Percentiles rank a stretch among this genome's conserved stretches.
These are phyloP conservation scores for Bombardia bombarda DNA, from an alignment of 495 filamentous ascomycete species.

Conservation along the genomic window DNA sequence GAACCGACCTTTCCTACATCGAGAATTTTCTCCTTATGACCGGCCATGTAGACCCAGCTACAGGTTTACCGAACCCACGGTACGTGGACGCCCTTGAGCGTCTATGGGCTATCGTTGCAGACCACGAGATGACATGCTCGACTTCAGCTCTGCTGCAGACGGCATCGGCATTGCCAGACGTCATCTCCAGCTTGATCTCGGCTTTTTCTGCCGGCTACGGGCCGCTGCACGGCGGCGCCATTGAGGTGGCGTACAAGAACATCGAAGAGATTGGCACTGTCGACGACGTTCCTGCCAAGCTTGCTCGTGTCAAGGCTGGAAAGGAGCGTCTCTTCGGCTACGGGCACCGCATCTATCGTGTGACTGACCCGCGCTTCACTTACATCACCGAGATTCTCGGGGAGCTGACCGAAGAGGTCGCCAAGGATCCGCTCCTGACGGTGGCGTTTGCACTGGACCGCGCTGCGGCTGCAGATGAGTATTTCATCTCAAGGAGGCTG, in stretches of 20 bases:
- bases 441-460: constrained; percentile 41
- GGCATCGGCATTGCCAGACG: constrained; percentile 40
- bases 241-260: constrained; percentile 42
- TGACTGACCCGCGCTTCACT: constrained; percentile 39
- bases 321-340: constrained; percentile 47
- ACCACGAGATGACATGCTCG: constrained; percentile 47
- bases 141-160: constrained; percentile 44
- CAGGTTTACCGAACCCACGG: not conserved
- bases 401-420: constrained; percentile 28
- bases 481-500: constrained; percentile 37
- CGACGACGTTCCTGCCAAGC: constrained; percentile 36
- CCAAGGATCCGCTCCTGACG: constrained; percentile 35
- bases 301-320: constrained; percentile 41
- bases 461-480: constrained; percentile 41
- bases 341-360: constrained; percentile 48
- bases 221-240: constrained; percentile 50
- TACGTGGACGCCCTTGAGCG: constrained; percentile 23
- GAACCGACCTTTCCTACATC: constrained; percentile 27
- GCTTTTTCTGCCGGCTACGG: constrained; percentile 42
- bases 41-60: constrained; percentile 25
- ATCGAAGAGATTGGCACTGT: constrained; percentile 27
- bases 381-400: constrained; percentile 39
- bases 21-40: constrained; percentile 42
- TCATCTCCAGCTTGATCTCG: constrained; percentile 36
- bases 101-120: constrained; percentile 36